These are phyloP conservation scores for Brassica balearica DNA, from an alignment of 441 rosid species.

Conservation along the genomic window DNA sequence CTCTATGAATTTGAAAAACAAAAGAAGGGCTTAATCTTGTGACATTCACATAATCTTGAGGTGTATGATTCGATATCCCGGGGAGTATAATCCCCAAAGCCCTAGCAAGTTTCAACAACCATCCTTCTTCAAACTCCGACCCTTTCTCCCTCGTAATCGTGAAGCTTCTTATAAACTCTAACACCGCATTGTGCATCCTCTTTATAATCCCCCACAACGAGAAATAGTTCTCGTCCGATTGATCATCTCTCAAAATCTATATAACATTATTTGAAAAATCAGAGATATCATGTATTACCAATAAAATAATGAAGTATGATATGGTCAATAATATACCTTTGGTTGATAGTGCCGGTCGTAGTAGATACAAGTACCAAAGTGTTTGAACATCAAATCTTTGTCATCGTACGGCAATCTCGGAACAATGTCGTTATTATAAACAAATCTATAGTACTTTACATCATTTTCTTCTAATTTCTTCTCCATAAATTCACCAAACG, in stretches of 20 bases:
- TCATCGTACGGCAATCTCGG: conserved; percentile 77
- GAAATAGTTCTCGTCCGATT: conserved; percentile 62
- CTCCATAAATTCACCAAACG: conserved; percentile 59
- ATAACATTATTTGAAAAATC: background rate
- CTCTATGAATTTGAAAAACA: conserved; percentile 36
- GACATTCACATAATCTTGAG: conserved; percentile 71
- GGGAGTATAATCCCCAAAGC: conserved; percentile 59
- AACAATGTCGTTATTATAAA: conserved; percentile 67
- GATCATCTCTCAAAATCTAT: conserved; percentile 53
- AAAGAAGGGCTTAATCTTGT: conserved; percentile 50
- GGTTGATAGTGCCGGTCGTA: conserved; percentile 54
- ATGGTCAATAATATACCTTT: conserved; percentile 44
- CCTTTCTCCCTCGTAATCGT: conserved; percentile 51
- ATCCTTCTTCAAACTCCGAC: conserved; percentile 58
- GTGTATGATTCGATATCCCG: conserved; percentile 62
- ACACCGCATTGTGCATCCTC: conserved; percentile 46
- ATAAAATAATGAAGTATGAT: background rate
- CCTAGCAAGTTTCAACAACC: conserved; percentile 53
- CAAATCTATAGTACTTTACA: conserved; percentile 56
- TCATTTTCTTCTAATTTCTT: conserved; percentile 42
- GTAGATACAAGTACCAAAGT: conserved; percentile 67
- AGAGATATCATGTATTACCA: background rate
- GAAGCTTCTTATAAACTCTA: conserved; percentile 73
- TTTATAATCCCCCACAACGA: conserved; percentile 36
- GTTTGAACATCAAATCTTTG: conserved; percentile 67